Evolutionary conservation across 192 early-diverging fungal genomes (phyloP), one percentile per base, ranked within the genome.

Genomic region (Mortierella claussenii): DNA sequence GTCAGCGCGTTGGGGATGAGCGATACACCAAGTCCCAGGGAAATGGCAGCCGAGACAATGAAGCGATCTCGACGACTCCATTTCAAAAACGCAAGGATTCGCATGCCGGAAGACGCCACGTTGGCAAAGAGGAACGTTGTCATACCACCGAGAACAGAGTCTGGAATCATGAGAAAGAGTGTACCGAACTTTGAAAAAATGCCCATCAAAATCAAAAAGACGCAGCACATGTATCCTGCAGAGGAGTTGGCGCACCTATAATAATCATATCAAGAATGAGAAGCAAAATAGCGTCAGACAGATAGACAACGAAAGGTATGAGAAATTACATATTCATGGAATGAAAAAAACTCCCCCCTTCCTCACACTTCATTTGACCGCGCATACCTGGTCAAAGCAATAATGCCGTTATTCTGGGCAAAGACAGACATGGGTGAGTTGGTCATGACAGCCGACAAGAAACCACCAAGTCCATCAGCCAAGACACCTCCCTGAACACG

Each of bases 341-440:
- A 53, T 23, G 17, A 11, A 46, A 5, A 45, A 40, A 26, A 18
- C 4, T 24, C 6, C 68, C n/a, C n/a, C n/a, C n/a, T n/a, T n/a
- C n/a, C n/a, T n/a, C n/a, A n/a, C n/a, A n/a, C n/a, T n/a, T n/a
- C n/a, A n/a, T n/a, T n/a, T n/a, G n/a, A n/a, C n/a, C n/a, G n/a
- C n/a, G n/a, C n/a, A n/a, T 78, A 82, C 74, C 84, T 66, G 7
- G 85, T 83, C 24, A 86, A 37, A 15, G 85, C 84, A 63, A 86
- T 83, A 32, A 86, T 80, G 32, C 84, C 84, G 26, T 86, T 86
- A 46, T 86, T 86, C 44, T 86, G 85, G 13, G 85, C 76, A 82
- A 86, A 86, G 15, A 82, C 83, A 27, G 83, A 80, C 45, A 86
- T 56, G 34, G 85, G 85, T 44, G 68, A 81, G 63, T 81, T 84